A percentile compares a stretch with the other conserved stretches of the same genome.
Evolutionary conservation across 2,329 filamentous ascomycete species (phyloP).

Genomic region (Colletotrichum plurivorum): DNA sequence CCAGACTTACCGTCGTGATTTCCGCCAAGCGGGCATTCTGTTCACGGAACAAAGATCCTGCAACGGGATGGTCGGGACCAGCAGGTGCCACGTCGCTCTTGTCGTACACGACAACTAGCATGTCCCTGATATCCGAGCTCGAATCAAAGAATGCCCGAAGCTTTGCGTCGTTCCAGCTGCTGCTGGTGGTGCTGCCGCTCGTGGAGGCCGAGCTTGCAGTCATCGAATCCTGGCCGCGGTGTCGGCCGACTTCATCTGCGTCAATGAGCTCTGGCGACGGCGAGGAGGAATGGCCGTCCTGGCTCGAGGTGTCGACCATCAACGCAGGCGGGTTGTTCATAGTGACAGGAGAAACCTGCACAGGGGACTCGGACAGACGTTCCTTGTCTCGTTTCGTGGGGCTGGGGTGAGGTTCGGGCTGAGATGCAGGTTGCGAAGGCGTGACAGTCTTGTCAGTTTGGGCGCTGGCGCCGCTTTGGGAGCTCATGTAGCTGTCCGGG

Average conservation of each 20-base stretch:
- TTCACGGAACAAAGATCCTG: slow-evolving; percentile 84
- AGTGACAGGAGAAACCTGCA: slow-evolving; percentile 72
- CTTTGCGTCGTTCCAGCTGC: slow-evolving; percentile 88
- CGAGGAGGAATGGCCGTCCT: slow-evolving; percentile 76
- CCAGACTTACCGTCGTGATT: slow-evolving; percentile 78
- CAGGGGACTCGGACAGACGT: slow-evolving; percentile 77
- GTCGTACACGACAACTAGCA: slow-evolving; percentile 93
- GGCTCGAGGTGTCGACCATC: slow-evolving; percentile 79
- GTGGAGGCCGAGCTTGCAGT: slow-evolving; percentile 65
- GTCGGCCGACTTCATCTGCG: slow-evolving; percentile 55
- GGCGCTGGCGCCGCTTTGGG: slow-evolving; percentile 48
- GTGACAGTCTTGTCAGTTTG: slow-evolving; percentile 51
- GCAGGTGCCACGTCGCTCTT: slow-evolving; percentile 86
- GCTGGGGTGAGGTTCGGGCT: slow-evolving; percentile 16
- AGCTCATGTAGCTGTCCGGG: slow-evolving; percentile 56
- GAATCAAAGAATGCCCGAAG: slow-evolving; percentile 93
- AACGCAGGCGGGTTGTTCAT: slow-evolving; percentile 74
- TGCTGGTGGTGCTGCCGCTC: slow-evolving; percentile 61
- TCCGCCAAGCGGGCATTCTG: slow-evolving; percentile 89
- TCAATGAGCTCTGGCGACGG: slow-evolving; percentile 74
- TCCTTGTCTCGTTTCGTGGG: slow-evolving; percentile 47
- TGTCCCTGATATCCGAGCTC: slow-evolving; percentile 87
- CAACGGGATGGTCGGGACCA: slow-evolving; percentile 87
- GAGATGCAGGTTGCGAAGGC: slow-evolving; percentile 38
- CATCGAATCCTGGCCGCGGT: slow-evolving; percentile 61